Conservation (phyloP, 1,284 basidiomycete species). For the Rhizoctonia solani region DNA sequence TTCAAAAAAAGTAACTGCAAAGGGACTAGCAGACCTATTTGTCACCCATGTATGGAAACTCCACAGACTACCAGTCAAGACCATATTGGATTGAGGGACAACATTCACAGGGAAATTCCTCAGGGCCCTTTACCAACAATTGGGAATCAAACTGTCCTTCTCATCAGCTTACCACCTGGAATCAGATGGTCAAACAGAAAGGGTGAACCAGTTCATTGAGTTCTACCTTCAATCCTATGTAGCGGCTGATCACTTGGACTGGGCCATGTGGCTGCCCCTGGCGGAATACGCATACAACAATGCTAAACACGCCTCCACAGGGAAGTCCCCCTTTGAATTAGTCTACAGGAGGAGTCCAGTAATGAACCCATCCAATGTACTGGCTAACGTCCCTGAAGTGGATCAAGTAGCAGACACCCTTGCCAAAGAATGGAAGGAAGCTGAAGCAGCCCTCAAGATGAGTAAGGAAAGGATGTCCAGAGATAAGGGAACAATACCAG, state of each 20-base stretch:
- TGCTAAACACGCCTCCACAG: constrained; percentile 28
- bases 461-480: too few species aligned
- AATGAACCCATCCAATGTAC: constrained; percentile 23
- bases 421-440: not conserved
- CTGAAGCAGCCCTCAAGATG: too few species aligned
- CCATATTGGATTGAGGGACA: constrained; percentile 42
- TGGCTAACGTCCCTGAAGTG: not conserved
- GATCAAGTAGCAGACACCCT: not conserved
- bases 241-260: constrained; percentile 39
- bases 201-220: constrained; percentile 44
- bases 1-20: constrained; percentile 31
- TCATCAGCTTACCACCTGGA: constrained; percentile 46
- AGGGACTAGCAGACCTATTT: constrained; percentile 15
- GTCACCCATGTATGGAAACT: constrained; percentile 29
- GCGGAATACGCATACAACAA: constrained; percentile 40
- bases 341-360: constrained; percentile 39
- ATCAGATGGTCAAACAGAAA: constrained; percentile 47
- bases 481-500: too few species aligned
- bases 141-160: constrained; percentile 38
- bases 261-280: constrained; percentile 35
- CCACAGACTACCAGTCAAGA: constrained; percentile 39
- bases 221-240: constrained; percentile 38
- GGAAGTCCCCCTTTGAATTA: constrained; percentile 40
- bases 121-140: constrained; percentile 30
- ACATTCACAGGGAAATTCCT: constrained; percentile 42